Percentiles rank a stretch among this genome's conserved stretches.
phyloP scores from a whole-genome alignment of 2,329 filamentous ascomycete species.

The Dactylellina drechsleri region DNA sequence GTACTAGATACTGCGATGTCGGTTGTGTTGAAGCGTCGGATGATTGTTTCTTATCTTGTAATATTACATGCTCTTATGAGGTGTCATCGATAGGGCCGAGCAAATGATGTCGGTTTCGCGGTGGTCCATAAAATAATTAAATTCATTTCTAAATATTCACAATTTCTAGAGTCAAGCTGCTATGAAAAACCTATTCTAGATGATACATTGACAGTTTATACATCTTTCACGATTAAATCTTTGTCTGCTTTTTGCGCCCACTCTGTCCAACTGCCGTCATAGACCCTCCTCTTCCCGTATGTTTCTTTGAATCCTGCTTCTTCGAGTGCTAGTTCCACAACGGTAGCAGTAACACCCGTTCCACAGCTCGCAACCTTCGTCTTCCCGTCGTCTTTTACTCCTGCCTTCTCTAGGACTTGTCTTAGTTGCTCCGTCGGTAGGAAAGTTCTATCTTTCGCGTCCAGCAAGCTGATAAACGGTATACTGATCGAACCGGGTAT shows the following conservation, averaged over 20 bases:
- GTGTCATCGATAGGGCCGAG: constrained; percentile 24
- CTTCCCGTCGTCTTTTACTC: constrained; percentile 79
- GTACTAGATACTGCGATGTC: constrained; percentile 9
- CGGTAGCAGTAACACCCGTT: constrained; percentile 90
- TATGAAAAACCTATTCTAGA: neutral
- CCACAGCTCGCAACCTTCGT: constrained; percentile 85
- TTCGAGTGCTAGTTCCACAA: constrained; percentile 86
- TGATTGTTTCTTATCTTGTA: constrained; percentile 22
- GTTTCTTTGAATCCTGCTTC: constrained; percentile 78
- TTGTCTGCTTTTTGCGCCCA: constrained; percentile 49
- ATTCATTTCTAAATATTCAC: constrained; percentile 5
- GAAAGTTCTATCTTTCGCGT: constrained; percentile 83
- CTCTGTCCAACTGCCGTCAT: constrained; percentile 94
- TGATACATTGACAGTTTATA: neutral
- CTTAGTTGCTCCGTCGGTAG: constrained; percentile 76
- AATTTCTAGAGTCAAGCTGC: neutral
- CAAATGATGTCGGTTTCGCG: constrained; percentile 39
- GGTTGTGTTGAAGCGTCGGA: constrained; percentile 1
- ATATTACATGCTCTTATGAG: constrained; percentile 19
- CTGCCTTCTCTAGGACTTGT: constrained; percentile 80
- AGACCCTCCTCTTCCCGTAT: constrained; percentile 75
- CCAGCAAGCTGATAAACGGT: constrained; percentile 80
- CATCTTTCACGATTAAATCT: constrained; percentile 43
- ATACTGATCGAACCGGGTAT: constrained; percentile 88
- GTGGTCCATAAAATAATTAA: constrained; percentile 1